Conservation (phyloP, 805 yeast genomes). For the Clavispora asparagi region DNA sequence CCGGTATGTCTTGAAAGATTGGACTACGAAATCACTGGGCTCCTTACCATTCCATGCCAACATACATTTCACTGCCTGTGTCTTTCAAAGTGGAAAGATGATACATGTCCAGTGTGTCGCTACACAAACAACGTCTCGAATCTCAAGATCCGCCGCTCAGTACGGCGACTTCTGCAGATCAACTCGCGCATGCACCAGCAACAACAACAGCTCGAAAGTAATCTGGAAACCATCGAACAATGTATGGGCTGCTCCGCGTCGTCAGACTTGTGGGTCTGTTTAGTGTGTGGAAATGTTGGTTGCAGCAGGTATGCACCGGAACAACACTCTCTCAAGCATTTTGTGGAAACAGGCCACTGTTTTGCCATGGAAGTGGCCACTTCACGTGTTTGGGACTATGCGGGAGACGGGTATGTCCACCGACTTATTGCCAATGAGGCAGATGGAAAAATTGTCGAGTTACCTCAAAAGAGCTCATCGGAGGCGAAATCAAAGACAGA, state of each 20-base stretch:
- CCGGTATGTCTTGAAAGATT: slow-evolving; percentile 89
- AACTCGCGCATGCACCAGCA: slow-evolving; percentile 16
- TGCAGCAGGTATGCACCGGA: slow-evolving; percentile 79
- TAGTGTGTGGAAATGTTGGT: slow-evolving; percentile 88
- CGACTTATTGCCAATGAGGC: slow-evolving; percentile 76
- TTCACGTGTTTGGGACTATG: slow-evolving; percentile 93
- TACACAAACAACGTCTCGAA: slow-evolving; percentile 52
- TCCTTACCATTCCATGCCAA: slow-evolving; percentile 84
- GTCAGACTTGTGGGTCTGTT: slow-evolving; percentile 79
- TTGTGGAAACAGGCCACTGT: slow-evolving; percentile 71
- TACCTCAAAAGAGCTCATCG: slow-evolving; percentile 34
- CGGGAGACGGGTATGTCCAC: slow-evolving; percentile 87
- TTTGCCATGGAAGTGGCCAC: slow-evolving; percentile 84
- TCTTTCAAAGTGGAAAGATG: slow-evolving; percentile 83
- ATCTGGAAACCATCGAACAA: slow-evolving; percentile 17
- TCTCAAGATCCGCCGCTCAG: slow-evolving; percentile 27
- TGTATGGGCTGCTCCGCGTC: slow-evolving; percentile 57
- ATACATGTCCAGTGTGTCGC: slow-evolving; percentile 86
- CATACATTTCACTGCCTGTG: slow-evolving; percentile 92
- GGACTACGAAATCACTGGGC: slow-evolving; percentile 76
- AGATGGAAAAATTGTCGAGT: slow-evolving; percentile 86
- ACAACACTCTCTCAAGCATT: slow-evolving; percentile 84
- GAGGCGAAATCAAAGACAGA: slow-evolving; percentile 2
- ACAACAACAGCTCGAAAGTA: slow-evolving; percentile 3
- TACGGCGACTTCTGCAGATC: slow-evolving; percentile 29